Evolutionary conservation across 352 stramenopile genomes (phyloP).

Genomic region (Globisporangium parvum): DNA sequence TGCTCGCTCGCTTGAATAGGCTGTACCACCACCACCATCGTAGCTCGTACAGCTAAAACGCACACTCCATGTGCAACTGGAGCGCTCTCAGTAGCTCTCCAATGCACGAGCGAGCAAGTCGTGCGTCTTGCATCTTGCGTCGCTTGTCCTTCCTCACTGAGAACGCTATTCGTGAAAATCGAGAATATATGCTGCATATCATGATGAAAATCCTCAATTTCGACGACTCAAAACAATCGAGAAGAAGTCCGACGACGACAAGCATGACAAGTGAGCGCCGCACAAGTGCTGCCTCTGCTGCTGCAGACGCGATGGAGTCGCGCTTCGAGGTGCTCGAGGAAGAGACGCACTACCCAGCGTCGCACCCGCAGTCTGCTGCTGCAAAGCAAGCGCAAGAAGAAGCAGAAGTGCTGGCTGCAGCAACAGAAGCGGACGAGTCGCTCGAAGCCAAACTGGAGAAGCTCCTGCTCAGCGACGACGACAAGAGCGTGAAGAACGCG

Average conservation of each 20-base stretch:
- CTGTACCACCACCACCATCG: too few relatives aligned
- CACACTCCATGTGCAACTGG: too few relatives aligned
- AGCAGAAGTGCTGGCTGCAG: slow-evolving; percentile 6
- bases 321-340: slow-evolving; percentile 86
- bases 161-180: too few relatives aligned
- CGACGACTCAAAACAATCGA: neutral
- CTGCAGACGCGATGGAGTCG: slow-evolving; percentile 18
- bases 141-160: too few relatives aligned
- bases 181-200: too few relatives aligned
- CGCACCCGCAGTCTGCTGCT: slow-evolving; percentile 22
- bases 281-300: neutral
- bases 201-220: neutral
- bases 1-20: too few relatives aligned
- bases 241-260: neutral
- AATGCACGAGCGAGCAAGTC: too few relatives aligned
- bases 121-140: too few relatives aligned
- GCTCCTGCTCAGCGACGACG: slow-evolving; percentile 39
- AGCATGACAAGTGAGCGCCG: slow-evolving; percentile 10
- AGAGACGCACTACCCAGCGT: slow-evolving; percentile 66
- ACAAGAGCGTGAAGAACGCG: slow-evolving; percentile 56
- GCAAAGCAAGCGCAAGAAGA: slow-evolving; percentile 13
- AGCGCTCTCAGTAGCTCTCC: too few relatives aligned
- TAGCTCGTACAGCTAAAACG: too few relatives aligned
- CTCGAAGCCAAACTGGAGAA: slow-evolving; percentile 60
- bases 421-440: slow-evolving; percentile 38